Base-by-base conservation (phyloP, 2,329 filamentous ascomycete species). In the Pseudogymnoascus sp. region DNA sequence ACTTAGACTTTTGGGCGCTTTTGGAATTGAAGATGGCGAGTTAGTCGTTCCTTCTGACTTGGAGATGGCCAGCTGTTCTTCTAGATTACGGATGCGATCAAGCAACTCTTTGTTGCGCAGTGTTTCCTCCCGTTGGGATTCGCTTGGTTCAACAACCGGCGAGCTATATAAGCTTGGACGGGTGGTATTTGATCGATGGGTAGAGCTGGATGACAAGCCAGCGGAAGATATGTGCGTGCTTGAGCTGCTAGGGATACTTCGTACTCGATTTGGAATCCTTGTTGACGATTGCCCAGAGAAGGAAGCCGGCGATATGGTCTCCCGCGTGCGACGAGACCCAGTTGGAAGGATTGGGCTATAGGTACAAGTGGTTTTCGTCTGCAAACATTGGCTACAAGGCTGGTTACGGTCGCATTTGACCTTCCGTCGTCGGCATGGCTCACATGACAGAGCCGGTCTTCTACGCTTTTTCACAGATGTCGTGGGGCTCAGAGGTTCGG, bases 321-420 rank as follows among this genome's bases (percentile, higher is more conserved):
- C 26, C 7, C 50, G 33, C 31, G 44, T 46, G 44, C 66, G 62
- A 64, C 46, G 37, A 6, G 59, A 60, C 1, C 26, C n/a, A 26
- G 61, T 61, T 13, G 61, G n/a, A 21, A 53, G 65, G 17, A 65
- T 64, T 15, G 63, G 63, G 61, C 60, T 65, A 59, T 70, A 78
- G 15, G 64, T 69, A 62, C 77, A 79, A 4, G 68, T 66, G 46
- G 71, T 72, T 17, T 70, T 69, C 1, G 70, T 68, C 15, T 67
- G 65, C 6, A 71, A 68, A 66, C 76, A 79, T 64, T 74, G 75
- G 13, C 66, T 63, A 65, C 77, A 80, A 3, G 78, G 78, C 17
- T 73, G 68, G n/a, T 70, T 73, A 1, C 77, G 71, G 64, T 80
- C 76, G 64, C 78, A 80, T 61, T 77, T 78, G 69, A 80, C 74